Evolutionary conservation across 805 yeast species (phyloP).

Genomic region (Starmera quercuum): DNA sequence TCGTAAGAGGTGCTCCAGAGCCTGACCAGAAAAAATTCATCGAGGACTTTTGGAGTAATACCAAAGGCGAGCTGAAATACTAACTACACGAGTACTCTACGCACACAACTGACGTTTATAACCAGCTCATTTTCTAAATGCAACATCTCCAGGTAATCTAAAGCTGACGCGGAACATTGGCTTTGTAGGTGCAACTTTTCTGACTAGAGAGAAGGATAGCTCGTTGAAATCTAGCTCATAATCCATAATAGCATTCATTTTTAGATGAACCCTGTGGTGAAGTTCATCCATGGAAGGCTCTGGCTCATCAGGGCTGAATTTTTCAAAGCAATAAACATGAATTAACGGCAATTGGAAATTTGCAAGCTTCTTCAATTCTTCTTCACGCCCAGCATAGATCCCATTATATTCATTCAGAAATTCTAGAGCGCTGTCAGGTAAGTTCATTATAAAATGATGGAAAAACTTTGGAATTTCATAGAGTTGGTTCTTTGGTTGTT

Average conservation of each 20-base stretch:
- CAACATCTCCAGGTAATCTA: slow-evolving; percentile 59
- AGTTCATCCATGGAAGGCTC: slow-evolving; percentile 67
- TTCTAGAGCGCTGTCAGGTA: slow-evolving; percentile 87
- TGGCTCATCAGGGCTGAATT: slow-evolving; percentile 67
- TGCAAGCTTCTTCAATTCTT: slow-evolving; percentile 30
- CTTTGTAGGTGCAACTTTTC: slow-evolving; percentile 94
- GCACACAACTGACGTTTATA: not conserved
- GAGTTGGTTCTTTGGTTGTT: slow-evolving; percentile 11
- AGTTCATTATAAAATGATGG: slow-evolving; percentile 84
- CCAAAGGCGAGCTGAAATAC: slow-evolving; percentile 38
- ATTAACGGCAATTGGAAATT: slow-evolving; percentile 61
- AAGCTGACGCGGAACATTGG: slow-evolving; percentile 92
- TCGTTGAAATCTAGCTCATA: slow-evolving; percentile 37
- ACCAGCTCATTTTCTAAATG: slow-evolving; percentile 29
- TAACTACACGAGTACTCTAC: slow-evolving; percentile 4
- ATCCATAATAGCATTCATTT: slow-evolving; percentile 36
- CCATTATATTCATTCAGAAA: slow-evolving; percentile 78
- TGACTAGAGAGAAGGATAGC: slow-evolving; percentile 69
- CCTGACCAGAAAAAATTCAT: slow-evolving; percentile 37
- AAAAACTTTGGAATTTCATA: slow-evolving; percentile 44
- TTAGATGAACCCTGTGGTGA: slow-evolving; percentile 53
- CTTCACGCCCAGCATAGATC: slow-evolving; percentile 41
- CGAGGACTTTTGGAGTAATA: slow-evolving; percentile 42
- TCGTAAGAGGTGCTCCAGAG: slow-evolving; percentile 42
- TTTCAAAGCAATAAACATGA: slow-evolving; percentile 90